Conservation (phyloP, 2,329 filamentous ascomycete genomes). For the Nannizziopsis barbatae region DNA sequence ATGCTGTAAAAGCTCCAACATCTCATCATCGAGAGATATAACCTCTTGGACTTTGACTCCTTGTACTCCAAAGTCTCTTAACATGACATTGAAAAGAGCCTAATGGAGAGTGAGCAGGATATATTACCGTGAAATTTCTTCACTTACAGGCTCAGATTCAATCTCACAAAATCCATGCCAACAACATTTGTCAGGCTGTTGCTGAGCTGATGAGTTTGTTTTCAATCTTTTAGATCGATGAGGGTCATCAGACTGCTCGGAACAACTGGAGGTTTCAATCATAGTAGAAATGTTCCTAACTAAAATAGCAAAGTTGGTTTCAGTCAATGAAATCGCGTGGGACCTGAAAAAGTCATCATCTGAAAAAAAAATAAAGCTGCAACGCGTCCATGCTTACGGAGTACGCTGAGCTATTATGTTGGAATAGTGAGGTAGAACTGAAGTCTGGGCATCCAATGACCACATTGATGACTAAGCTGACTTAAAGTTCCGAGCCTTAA, state of each 20-base stretch:
- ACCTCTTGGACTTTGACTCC: slow-evolving; percentile 32
- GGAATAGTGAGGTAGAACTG: too few relatives aligned
- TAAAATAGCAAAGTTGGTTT: too few relatives aligned
- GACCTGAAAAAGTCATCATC: too few relatives aligned
- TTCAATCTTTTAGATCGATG: slow-evolving; percentile 11
- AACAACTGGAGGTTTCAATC: slow-evolving; percentile 21
- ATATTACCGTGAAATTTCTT: not conserved
- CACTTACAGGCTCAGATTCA: slow-evolving; percentile 72
- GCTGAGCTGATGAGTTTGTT: slow-evolving; percentile 17
- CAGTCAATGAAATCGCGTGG: too few relatives aligned
- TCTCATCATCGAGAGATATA: slow-evolving; percentile 54
- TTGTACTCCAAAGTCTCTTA: slow-evolving; percentile 64
- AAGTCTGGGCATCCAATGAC: too few relatives aligned
- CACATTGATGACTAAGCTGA: too few relatives aligned
- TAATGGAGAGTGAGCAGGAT: slow-evolving; percentile 25
- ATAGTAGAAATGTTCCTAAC: slow-evolving; percentile 1
- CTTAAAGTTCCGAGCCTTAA: too few relatives aligned
- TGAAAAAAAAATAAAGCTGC: too few relatives aligned
- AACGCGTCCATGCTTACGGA: too few relatives aligned
- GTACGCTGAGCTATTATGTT: too few relatives aligned
- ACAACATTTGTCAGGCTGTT: slow-evolving; percentile 27
- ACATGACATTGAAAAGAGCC: slow-evolving; percentile 77
- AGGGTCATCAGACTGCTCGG: not conserved
- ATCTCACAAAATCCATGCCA: slow-evolving; percentile 53
- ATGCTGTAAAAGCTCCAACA: slow-evolving; percentile 53